Percentiles rank a stretch among this genome's conserved stretches.
These are phyloP conservation scores for Coelastrella sp. DNA, from an alignment of 139 green algal genomes.

Conservation along the genomic window DNA sequence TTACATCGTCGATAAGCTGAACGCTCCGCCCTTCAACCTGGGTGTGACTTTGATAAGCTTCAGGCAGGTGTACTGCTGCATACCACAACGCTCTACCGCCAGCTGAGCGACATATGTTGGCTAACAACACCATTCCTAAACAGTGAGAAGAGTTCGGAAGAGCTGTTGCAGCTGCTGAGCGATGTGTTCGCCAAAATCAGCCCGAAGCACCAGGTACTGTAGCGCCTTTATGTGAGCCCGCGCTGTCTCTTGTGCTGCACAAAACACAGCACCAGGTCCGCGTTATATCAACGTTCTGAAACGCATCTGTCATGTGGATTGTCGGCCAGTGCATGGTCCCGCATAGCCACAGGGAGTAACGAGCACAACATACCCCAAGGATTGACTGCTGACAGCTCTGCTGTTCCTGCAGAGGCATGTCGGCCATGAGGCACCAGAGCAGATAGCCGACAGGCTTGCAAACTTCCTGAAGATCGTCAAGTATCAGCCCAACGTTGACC, in stretches of 20 bases:
- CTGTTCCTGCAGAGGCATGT: neutral
- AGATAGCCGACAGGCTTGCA: slow-evolving; percentile 61
- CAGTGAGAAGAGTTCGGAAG: slow-evolving; percentile 65
- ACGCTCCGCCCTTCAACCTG: slow-evolving; percentile 62
- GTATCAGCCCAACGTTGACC: slow-evolving; percentile 66
- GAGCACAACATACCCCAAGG: too few relatives aligned
- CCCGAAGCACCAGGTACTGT: slow-evolving; percentile 66
- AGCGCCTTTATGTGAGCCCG: neutral
- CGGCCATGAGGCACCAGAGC: slow-evolving; percentile 47
- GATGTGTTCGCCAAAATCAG: slow-evolving; percentile 68
- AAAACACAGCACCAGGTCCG: neutral
- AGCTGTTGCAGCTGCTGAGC: slow-evolving; percentile 70
- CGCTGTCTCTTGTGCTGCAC: neutral
- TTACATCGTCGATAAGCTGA: slow-evolving; percentile 74
- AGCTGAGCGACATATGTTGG: too few relatives aligned
- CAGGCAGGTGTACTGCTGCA: slow-evolving; percentile 39
- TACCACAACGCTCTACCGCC: neutral
- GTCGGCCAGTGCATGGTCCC: too few relatives aligned
- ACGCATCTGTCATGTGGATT: too few relatives aligned
- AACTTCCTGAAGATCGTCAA: slow-evolving; percentile 74
- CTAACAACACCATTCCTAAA: too few relatives aligned
- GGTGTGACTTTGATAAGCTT: slow-evolving; percentile 65
- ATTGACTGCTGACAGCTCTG: too few relatives aligned
- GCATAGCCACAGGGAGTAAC: too few relatives aligned
- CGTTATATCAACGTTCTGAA: too few relatives aligned